Percentiles rank a stretch among this genome's conserved stretches.
Evolutionary conservation across 345 rosid genomes (phyloP).

Genomic region (Crucihimalaya himalaica): DNA sequence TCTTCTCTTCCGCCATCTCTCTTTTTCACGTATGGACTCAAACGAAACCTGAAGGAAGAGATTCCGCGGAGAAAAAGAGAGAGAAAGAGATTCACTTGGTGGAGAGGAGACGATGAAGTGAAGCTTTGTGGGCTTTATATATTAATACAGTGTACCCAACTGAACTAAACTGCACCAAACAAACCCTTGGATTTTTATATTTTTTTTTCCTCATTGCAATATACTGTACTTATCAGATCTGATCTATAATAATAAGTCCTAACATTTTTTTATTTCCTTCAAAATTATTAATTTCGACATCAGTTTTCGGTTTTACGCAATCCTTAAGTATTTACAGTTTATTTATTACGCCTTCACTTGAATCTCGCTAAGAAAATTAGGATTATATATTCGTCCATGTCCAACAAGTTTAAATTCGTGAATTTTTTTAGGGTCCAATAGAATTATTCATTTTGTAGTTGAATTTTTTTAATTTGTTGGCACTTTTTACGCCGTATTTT

Average conservation of each 20-base stretch:
- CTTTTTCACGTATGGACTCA: slow-evolving; percentile 19
- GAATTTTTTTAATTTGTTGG: background rate
- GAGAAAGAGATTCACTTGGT: slow-evolving; percentile 29
- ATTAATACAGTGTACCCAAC: slow-evolving; percentile 9
- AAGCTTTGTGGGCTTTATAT: slow-evolving; percentile 33
- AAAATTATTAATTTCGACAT: background rate
- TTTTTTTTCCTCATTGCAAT: background rate
- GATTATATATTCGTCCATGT: background rate
- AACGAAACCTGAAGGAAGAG: slow-evolving; percentile 11
- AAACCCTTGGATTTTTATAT: slow-evolving; percentile 22
- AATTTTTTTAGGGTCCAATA: background rate
- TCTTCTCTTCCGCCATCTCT: slow-evolving; percentile 77
- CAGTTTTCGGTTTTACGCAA: background rate
- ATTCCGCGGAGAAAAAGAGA: slow-evolving; percentile 20
- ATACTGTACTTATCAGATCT: slow-evolving; percentile 22
- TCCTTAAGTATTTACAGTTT: background rate
- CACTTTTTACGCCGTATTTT: background rate
- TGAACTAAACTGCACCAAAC: slow-evolving; percentile 35
- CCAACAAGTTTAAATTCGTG: background rate
- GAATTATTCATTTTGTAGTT: background rate
- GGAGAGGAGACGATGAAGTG: slow-evolving; percentile 22
- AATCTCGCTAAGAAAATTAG: background rate
- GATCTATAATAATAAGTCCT: background rate
- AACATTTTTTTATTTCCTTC: background rate
- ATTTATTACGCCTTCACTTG: background rate